Evolutionary conservation across 257 asterid species (phyloP).

Genomic region (Solanum tarapatanum): DNA sequence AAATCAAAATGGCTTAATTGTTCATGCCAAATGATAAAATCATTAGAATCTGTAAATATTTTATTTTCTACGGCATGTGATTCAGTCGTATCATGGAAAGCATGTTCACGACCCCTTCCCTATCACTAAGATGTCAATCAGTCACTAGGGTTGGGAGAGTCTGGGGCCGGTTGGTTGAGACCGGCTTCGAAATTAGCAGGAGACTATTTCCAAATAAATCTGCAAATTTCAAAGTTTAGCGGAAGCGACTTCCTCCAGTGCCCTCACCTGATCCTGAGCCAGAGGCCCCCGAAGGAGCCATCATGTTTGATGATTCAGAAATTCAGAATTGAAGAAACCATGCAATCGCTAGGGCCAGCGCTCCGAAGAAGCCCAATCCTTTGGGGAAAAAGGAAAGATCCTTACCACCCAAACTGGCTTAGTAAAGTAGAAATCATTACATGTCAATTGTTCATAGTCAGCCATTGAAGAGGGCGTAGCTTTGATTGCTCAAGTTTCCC

Average conservation of each 20-base stretch:
- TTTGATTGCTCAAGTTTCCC: background rate
- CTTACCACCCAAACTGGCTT: too few species aligned
- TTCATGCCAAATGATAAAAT: background rate
- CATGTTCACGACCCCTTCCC: background rate
- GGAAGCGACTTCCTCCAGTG: background rate
- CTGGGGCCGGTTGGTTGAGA: background rate
- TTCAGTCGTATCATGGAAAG: background rate
- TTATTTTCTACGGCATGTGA: background rate
- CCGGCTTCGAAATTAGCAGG: background rate
- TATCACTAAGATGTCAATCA: background rate
- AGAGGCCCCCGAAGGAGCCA: background rate
- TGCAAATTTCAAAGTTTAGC: too few species aligned
- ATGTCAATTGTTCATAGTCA: background rate
- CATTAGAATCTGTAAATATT: too few species aligned
- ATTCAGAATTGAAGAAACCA: background rate
- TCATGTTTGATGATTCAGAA: background rate
- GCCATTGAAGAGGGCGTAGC: background rate
- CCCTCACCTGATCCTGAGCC: background rate
- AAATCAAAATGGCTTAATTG: background rate
- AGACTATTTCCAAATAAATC: background rate
- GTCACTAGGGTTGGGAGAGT: background rate
- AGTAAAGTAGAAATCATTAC: too few species aligned
- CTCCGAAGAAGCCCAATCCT: background rate
- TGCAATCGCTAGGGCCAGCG: background rate
- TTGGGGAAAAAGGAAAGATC: too few species aligned